Percentiles rank a stretch among this genome's conserved stretches.
phyloP scores from a whole-genome alignment of 179 eudicot species.

The Sideroxylon spinosum region DNA sequence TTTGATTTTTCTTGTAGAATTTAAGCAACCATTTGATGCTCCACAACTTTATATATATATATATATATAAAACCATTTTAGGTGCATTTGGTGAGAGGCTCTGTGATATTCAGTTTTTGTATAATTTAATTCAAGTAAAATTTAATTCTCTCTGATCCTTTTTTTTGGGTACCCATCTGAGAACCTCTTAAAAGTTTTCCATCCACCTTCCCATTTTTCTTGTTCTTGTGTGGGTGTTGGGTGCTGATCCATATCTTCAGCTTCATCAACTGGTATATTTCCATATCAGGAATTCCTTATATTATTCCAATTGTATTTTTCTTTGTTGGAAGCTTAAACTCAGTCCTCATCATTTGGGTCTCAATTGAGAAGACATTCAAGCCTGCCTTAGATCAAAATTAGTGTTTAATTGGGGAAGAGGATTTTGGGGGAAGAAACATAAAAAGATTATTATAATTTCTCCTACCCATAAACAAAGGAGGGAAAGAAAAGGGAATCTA shows the following conservation, averaged over 20 bases:
- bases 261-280: slow-evolving; percentile 4
- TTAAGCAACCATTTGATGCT: slow-evolving; percentile 37
- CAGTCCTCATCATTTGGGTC: neutral
- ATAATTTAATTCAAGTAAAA: slow-evolving; percentile 28
- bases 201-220: slow-evolving; percentile 15
- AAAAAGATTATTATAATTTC: neutral
- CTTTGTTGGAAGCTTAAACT: neutral
- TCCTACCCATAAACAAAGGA: slow-evolving; percentile 13
- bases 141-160: slow-evolving; percentile 35
- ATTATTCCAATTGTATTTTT: neutral
- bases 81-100: slow-evolving; percentile 16
- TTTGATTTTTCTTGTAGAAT: slow-evolving; percentile 26
- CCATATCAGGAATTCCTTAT: neutral
- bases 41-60: slow-evolving; percentile 12
- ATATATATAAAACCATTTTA: slow-evolving; percentile 17
- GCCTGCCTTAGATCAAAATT: slow-evolving; percentile 11
- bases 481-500: slow-evolving; percentile 50
- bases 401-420: slow-evolving; percentile 12
- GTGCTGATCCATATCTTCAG: slow-evolving; percentile 24
- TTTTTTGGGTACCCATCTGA: slow-evolving; percentile 32
- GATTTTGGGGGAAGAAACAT: slow-evolving; percentile 6
- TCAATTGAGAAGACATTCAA: neutral
- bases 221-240: slow-evolving; percentile 24
- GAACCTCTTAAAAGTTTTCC: slow-evolving; percentile 25
- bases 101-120: slow-evolving; percentile 10